phyloP scores from a whole-genome alignment of 306 rosid genomes.

The Oemleria cerasiformis region DNA sequence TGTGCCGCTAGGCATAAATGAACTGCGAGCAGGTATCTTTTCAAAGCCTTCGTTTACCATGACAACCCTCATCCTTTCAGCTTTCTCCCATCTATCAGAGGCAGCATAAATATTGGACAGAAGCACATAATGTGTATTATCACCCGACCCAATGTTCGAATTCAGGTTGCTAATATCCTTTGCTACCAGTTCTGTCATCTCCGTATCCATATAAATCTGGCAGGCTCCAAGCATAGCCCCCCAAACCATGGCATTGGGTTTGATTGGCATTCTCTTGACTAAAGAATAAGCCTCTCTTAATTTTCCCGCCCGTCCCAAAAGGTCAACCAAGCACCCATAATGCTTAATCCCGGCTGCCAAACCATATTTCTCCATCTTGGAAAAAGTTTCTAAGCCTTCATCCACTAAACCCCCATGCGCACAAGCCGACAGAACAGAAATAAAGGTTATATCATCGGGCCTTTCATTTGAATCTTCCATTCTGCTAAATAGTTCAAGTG shows the following conservation, averaged over 20 bases:
- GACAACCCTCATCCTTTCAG: slow-evolving; percentile 45
- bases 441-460: slow-evolving; percentile 62
- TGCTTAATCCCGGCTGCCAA: slow-evolving; percentile 41
- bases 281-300: slow-evolving; percentile 53
- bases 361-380: slow-evolving; percentile 54
- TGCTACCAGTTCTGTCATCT: slow-evolving; percentile 48
- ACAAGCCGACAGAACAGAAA: slow-evolving; percentile 58
- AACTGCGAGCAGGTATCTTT: slow-evolving; percentile 52
- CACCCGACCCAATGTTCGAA: slow-evolving; percentile 17
- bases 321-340: slow-evolving; percentile 73
- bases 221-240: slow-evolving; percentile 75
- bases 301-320: slow-evolving; percentile 64
- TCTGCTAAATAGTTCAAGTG: slow-evolving; percentile 44
- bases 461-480: slow-evolving; percentile 46
- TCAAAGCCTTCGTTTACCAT: slow-evolving; percentile 33
- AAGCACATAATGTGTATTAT: slow-evolving; percentile 40
- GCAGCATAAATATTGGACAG: slow-evolving; percentile 70
- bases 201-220: slow-evolving; percentile 50
- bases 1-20: slow-evolving; percentile 20
- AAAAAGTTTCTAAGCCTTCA: slow-evolving; percentile 45
- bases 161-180: slow-evolving; percentile 24
- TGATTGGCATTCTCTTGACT: slow-evolving; percentile 50
- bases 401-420: slow-evolving; percentile 59
- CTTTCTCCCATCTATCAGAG: slow-evolving; percentile 66
- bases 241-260: slow-evolving; percentile 57